Evolutionary conservation across 805 yeast genomes (phyloP), one percentile per base, ranked within the genome.

Genomic region (Barnettozyma populi): DNA sequence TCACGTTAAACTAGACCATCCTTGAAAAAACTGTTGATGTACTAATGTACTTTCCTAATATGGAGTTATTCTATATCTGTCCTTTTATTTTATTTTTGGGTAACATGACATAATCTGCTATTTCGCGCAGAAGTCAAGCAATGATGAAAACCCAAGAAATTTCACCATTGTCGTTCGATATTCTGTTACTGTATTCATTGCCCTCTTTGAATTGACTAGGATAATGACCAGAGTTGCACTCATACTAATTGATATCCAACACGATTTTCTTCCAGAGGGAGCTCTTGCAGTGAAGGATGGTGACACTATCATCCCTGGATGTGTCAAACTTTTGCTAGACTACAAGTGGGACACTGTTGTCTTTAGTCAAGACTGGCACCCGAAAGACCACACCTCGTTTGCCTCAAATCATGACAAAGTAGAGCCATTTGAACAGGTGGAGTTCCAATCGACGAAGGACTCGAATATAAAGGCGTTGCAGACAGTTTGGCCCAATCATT

Each of bases 291-390:
- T 89, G 0, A 57, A 70, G 0, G 69, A 73, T 7, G 97, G 95
- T 4, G 70, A 83, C 13, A 67, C 65, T 0, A 69, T 87, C 8
- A 72, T 89, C 19, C 71, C 75, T 0, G 68, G 70, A 0, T 78
- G 89, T 32, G 63, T 73, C 27, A 57, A 71, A 1, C 64, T 88
- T 37, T 55, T 80, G 9, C 62, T 72, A 25, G 52, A 62, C 35
- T 72, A 67, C 46, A 61, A 72, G 5, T 90, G 94, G 92, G 70
- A 72, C 39, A 66, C 80, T 7, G 70, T 88, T 1, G 76, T 86
- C 0, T 82, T 87, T 35, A 84, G 95, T 2, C 80, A 83, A 60
- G 98, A 90, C 61, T 88, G 95, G 94, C 98, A 90, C 63, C 95
- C 97, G 0, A 36, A 52, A 11, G 72, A 78, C 56, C 98, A 90